Evolutionary conservation across 345 rosid species (phyloP).

Genomic region (Arabidopsis arenosa): DNA sequence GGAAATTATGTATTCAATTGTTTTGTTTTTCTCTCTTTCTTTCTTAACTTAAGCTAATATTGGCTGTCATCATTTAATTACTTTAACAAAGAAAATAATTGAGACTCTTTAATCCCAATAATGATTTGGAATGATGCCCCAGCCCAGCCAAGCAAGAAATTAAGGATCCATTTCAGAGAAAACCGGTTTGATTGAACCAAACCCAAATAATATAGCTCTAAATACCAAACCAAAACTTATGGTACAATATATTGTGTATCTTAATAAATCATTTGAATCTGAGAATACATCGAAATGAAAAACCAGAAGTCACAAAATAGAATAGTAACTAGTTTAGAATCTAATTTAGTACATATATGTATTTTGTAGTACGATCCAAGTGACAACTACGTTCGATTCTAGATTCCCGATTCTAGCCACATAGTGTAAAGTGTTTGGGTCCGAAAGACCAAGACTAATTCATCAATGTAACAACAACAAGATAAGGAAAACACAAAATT

Average conservation of each 20-base stretch:
- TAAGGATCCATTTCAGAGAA: neutral
- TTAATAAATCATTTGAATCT: neutral
- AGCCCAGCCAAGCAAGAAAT: neutral
- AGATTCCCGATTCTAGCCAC: neutral
- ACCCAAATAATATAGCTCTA: neutral
- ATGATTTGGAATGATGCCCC: neutral
- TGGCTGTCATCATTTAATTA: neutral
- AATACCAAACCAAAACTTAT: neutral
- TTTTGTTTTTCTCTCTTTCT: neutral
- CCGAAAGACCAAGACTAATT: neutral
- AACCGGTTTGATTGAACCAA: neutral
- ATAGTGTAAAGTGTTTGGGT: neutral
- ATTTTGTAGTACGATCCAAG: neutral
- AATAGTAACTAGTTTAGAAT: neutral
- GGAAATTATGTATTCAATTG: neutral
- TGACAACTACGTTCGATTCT: neutral
- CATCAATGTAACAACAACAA: conserved; percentile 9
- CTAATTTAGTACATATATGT: neutral
- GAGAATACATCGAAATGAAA: neutral
- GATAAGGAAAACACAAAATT: conserved; percentile 3
- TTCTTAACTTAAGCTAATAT: neutral
- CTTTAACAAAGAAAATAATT: neutral
- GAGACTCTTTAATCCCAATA: neutral
- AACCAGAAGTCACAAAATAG: neutral
- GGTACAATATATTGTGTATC: neutral